Conservation (phyloP, 2,329 filamentous ascomycete genomes). For the Cladophialophora psammophila region DNA sequence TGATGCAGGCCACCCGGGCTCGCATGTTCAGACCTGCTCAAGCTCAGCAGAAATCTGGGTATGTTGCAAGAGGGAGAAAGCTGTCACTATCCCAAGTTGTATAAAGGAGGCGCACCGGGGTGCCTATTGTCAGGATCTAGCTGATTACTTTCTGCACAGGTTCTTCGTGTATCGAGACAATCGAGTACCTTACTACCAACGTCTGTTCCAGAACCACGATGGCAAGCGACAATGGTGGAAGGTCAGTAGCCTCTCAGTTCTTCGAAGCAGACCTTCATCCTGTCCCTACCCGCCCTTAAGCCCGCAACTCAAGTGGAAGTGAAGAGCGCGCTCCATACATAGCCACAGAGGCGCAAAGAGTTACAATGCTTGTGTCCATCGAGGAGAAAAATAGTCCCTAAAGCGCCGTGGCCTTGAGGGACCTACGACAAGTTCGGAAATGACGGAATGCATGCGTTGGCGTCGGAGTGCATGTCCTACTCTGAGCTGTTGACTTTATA, state of each 20-base stretch:
- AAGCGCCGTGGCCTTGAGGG: not conserved
- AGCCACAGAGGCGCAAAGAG: not conserved
- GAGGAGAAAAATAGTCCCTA: not conserved
- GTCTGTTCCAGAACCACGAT: slow-evolving; percentile 71
- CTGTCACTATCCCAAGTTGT: not conserved
- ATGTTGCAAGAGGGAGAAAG: slow-evolving; percentile 14
- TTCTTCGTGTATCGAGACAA: slow-evolving; percentile 68
- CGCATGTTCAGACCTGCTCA: slow-evolving; percentile 37
- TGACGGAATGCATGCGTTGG: not conserved
- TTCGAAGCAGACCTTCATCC: not conserved
- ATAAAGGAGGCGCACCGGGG: not conserved
- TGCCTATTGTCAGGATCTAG: not conserved
- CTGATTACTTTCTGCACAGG: slow-evolving; percentile 15
- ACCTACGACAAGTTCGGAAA: not conserved
- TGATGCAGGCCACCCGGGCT: slow-evolving; percentile 42
- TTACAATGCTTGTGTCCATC: not conserved
- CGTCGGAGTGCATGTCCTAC: not conserved
- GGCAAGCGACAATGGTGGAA: slow-evolving; percentile 72
- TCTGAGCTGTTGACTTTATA: not conserved
- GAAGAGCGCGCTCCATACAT: not conserved
- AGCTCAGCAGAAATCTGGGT: slow-evolving; percentile 35
- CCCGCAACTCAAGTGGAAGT: not conserved
- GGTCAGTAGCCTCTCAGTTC: slow-evolving; percentile 57
- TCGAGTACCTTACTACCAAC: slow-evolving; percentile 72
- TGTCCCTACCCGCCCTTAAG: not conserved